Percentiles rank a stretch among this genome's conserved stretches.
Conservation (phyloP, 2,329 filamentous ascomycete genomes). For the Sarocladium kiliense region DNA sequence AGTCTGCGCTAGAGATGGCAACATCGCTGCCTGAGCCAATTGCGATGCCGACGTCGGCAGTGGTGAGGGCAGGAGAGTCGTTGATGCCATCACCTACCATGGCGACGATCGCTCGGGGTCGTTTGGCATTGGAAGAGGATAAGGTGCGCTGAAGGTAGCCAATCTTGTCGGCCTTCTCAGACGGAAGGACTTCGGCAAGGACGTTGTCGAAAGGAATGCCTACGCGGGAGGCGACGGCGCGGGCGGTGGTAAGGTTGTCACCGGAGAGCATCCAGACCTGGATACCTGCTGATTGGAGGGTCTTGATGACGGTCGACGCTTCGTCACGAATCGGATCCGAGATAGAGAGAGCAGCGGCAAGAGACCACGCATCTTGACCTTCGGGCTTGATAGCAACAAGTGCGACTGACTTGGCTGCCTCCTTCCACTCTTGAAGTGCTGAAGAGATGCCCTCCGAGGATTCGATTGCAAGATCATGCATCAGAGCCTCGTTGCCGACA, state of each 20-base stretch:
- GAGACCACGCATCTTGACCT: conserved; percentile 31
- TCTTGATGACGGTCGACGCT: conserved; percentile 56
- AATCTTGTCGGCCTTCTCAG: conserved; percentile 73
- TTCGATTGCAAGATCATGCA: conserved; percentile 43
- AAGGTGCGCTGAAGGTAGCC: conserved; percentile 53
- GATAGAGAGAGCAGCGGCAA: conserved; percentile 67
- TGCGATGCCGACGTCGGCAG: conserved; percentile 78
- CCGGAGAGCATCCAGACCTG: conserved; percentile 90
- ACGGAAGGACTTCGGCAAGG: conserved; percentile 81
- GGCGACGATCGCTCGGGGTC: conserved; percentile 53
- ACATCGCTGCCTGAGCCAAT: conserved; percentile 81
- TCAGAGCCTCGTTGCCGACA: conserved; percentile 69
- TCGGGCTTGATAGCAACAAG: conserved; percentile 43
- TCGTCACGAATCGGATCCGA: conserved; percentile 78
- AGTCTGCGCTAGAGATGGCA: conserved; percentile 74
- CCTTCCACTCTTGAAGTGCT: conserved; percentile 52
- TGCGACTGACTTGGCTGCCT: conserved; percentile 58
- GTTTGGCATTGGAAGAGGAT: conserved; percentile 25
- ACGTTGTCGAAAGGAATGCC: conserved; percentile 71
- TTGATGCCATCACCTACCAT: conserved; percentile 92
- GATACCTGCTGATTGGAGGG: conserved; percentile 60
- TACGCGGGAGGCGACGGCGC: conserved; percentile 68
- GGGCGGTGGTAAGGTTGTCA: conserved; percentile 81
- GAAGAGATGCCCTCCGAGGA: conserved; percentile 29
- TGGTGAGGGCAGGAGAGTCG: conserved; percentile 75